phyloP scores from a whole-genome alignment of 1,139 yeast species.

The Suhomyces bolitotheri region DNA sequence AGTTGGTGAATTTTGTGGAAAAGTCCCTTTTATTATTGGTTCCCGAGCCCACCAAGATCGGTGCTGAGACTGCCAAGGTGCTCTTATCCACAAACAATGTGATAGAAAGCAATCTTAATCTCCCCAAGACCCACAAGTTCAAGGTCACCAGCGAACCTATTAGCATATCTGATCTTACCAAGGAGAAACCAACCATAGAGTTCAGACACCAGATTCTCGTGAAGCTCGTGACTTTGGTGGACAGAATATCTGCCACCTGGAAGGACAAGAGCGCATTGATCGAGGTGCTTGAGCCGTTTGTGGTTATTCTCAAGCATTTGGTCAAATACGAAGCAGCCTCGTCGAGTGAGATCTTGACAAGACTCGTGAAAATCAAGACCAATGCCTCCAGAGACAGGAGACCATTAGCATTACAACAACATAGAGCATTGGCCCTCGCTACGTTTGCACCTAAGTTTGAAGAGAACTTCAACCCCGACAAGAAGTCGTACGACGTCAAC shows the following conservation, averaged over 20 bases:
- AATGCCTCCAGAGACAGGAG: constrained; percentile 50
- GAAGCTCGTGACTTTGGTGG: constrained; percentile 30
- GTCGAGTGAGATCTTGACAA: constrained; percentile 41
- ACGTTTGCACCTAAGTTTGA: constrained; percentile 90
- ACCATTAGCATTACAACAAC: constrained; percentile 86
- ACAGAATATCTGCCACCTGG: constrained; percentile 49
- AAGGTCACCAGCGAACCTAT: constrained; percentile 13
- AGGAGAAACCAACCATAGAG: constrained; percentile 13
- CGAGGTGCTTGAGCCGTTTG: constrained; percentile 54
- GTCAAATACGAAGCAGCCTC: constrained; percentile 34
- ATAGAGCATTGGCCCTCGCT: constrained; percentile 81
- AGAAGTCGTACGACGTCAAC: constrained; percentile 86
- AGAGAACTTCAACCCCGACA: constrained; percentile 94
- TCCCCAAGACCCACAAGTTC: constrained; percentile 19
- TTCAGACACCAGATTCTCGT: constrained; percentile 34
- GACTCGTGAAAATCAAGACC: constrained; percentile 46
- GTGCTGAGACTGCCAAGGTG: constrained; percentile 2
- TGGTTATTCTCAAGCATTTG: constrained; percentile 36
- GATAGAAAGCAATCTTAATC: constrained; percentile 20
- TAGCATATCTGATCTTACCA: constrained; percentile 23
- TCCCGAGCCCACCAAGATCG: constrained; percentile 39
- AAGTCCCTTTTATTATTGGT: constrained; percentile 48
- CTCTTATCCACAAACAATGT: constrained; percentile 12
- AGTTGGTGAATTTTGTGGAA: constrained; percentile 61
- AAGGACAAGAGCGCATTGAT: constrained; percentile 62